Evolutionary conservation across 768 basidiomycete genomes (phyloP).

Genomic region (Russula brevipes): DNA sequence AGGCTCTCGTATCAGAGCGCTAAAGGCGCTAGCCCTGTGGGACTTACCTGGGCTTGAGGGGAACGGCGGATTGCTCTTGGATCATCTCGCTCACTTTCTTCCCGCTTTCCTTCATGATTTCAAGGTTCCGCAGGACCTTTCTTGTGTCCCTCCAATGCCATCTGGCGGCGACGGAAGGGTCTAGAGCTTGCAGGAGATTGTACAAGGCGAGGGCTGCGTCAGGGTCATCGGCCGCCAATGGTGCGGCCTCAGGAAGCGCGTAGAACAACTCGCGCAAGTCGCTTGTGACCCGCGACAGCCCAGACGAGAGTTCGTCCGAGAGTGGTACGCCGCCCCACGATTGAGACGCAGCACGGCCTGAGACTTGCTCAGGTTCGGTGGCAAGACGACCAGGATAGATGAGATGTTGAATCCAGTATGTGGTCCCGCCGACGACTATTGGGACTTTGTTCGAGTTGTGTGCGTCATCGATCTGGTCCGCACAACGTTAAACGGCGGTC

Average conservation of each 20-base stretch:
- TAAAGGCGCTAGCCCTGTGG: not conserved
- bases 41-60: slow-evolving; percentile 47
- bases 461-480: slow-evolving; percentile 65
- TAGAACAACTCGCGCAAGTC: slow-evolving; percentile 48
- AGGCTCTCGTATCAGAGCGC: slow-evolving; percentile 7
- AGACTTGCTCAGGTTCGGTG: slow-evolving; percentile 25
- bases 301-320: slow-evolving; percentile 34
- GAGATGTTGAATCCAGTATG: slow-evolving; percentile 97
- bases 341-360: not conserved
- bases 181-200: slow-evolving; percentile 59
- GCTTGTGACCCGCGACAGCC: slow-evolving; percentile 43
- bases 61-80: slow-evolving; percentile 49
- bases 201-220: slow-evolving; percentile 60
- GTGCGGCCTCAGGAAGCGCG: slow-evolving; percentile 53
- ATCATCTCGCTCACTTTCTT: slow-evolving; percentile 63
- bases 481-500: slow-evolving; percentile 9
- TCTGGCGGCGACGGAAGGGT: slow-evolving; percentile 64
- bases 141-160: slow-evolving; percentile 98
- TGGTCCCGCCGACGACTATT: slow-evolving; percentile 91
- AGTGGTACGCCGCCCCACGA: slow-evolving; percentile 8
- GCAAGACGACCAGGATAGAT: slow-evolving; percentile 77
- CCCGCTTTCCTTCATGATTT: slow-evolving; percentile 69
- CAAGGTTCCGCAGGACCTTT: slow-evolving; percentile 78
- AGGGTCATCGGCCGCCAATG: slow-evolving; percentile 51
- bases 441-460: slow-evolving; percentile 62